A percentile compares a stretch with the other conserved stretches of the same genome.
These are phyloP conservation scores for Dactylonectria estremocensis DNA, from an alignment of 2,329 filamentous ascomycete genomes.

Conservation along the genomic window DNA sequence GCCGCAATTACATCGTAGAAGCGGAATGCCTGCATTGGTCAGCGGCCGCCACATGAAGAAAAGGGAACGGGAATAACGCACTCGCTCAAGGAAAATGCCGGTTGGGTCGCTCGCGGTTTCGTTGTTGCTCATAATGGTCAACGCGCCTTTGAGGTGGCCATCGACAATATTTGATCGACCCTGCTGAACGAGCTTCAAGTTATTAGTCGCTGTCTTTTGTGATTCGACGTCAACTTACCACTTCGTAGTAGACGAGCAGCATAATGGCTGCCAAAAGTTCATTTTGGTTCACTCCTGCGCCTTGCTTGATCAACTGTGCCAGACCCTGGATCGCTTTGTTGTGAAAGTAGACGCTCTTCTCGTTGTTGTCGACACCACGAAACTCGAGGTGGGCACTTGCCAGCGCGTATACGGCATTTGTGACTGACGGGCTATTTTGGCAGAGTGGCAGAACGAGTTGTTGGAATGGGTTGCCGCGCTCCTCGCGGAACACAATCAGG, in stretches of 20 bases:
- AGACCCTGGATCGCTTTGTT: slow-evolving; percentile 72
- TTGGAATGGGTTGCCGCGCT: slow-evolving; percentile 74
- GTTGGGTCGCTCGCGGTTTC: slow-evolving; percentile 64
- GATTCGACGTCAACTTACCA: slow-evolving; percentile 60
- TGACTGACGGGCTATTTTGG: slow-evolving; percentile 71
- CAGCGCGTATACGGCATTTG: slow-evolving; percentile 88
- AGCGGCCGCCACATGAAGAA: slow-evolving; percentile 31
- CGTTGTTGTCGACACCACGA: slow-evolving; percentile 65
- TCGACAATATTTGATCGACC: slow-evolving; percentile 73
- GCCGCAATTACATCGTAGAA: slow-evolving; percentile 78
- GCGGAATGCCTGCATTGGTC: slow-evolving; percentile 68
- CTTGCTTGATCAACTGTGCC: slow-evolving; percentile 69
- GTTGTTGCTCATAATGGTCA: slow-evolving; percentile 71
- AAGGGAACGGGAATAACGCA: slow-evolving; percentile 49
- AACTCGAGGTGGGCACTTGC: slow-evolving; percentile 88
- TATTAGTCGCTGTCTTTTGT: slow-evolving; percentile 24
- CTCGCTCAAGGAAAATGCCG: slow-evolving; percentile 71
- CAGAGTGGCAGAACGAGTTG: slow-evolving; percentile 75
- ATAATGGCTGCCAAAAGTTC: slow-evolving; percentile 74
- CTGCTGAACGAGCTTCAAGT: slow-evolving; percentile 70
- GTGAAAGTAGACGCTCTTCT: slow-evolving; percentile 73
- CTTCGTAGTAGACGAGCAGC: slow-evolving; percentile 75
- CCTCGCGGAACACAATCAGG: slow-evolving; percentile 76
- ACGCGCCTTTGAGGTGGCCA: slow-evolving; percentile 73
- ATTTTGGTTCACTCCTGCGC: slow-evolving; percentile 65